Evolutionary conservation across 257 asterid genomes (phyloP).

Genomic region (Henckelia pumila): DNA sequence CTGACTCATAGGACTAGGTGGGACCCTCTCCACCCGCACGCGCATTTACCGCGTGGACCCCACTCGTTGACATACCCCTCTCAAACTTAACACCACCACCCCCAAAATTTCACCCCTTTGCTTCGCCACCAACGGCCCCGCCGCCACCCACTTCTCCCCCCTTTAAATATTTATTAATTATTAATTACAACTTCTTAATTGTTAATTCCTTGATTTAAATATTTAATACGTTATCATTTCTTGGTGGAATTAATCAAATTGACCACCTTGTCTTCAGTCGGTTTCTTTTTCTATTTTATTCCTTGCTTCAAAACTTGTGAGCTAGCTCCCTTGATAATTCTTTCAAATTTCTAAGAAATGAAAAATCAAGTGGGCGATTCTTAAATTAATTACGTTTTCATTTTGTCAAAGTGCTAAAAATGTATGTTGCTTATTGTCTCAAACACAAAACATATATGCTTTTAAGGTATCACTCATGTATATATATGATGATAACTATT

Average conservation of each 20-base stretch:
- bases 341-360: too few species aligned
- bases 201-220: neutral
- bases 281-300: neutral
- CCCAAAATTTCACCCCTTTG: neutral
- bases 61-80: slow-evolving; percentile 35
- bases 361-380: neutral
- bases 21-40: slow-evolving; percentile 40
- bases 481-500: too few species aligned
- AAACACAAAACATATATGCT: too few species aligned
- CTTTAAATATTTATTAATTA: neutral
- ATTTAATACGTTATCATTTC: slow-evolving; percentile 18
- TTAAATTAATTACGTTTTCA: neutral
- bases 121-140: slow-evolving; percentile 1
- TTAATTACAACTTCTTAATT: too few species aligned
- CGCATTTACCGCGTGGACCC: slow-evolving; percentile 43
- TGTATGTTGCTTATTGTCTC: too few species aligned
- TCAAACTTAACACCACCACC: too few species aligned
- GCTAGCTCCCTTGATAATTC: too few species aligned
- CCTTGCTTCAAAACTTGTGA: neutral
- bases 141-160: slow-evolving; percentile 25
- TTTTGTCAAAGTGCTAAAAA: neutral
- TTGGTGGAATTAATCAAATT: slow-evolving; percentile 24
- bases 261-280: neutral
- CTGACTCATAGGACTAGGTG: slow-evolving; percentile 47
- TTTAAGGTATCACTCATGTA: too few species aligned